phyloP scores from a whole-genome alignment of 345 rosid genomes.

The Linum trigynum region DNA sequence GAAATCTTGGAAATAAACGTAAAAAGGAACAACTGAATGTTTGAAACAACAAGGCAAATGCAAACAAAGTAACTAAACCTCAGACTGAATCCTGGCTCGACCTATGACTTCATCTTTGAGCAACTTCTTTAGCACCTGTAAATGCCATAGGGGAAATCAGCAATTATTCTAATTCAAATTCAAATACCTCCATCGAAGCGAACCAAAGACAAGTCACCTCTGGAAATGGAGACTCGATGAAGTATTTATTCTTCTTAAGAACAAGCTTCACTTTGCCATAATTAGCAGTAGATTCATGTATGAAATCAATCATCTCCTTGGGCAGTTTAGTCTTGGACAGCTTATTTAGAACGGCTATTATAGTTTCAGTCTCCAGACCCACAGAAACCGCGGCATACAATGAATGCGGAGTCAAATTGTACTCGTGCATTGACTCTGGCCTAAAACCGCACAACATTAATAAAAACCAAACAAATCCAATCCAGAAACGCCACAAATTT shows the following conservation, averaged over 20 bases:
- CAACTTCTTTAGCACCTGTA: slow-evolving; percentile 75
- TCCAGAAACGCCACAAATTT: neutral
- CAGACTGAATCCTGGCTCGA: slow-evolving; percentile 54
- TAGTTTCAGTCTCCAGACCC: slow-evolving; percentile 88
- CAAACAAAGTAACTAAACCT: slow-evolving; percentile 39
- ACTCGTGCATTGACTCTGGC: slow-evolving; percentile 99
- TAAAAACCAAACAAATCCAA: slow-evolving; percentile 2
- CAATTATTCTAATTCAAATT: neutral
- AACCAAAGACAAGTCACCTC: slow-evolving; percentile 43
- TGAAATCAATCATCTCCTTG: slow-evolving; percentile 75
- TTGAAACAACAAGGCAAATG: neutral
- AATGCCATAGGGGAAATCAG: slow-evolving; percentile 4
- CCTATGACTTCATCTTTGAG: slow-evolving; percentile 59
- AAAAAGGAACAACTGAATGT: neutral
- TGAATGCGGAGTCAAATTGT: slow-evolving; percentile 90
- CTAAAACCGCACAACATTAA: slow-evolving; percentile 22
- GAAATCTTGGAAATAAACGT: neutral
- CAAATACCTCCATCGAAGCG: slow-evolving; percentile 3
- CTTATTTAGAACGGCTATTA: slow-evolving; percentile 72
- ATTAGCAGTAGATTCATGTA: slow-evolving; percentile 81
- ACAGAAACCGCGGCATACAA: slow-evolving; percentile 94
- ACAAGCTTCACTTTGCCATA: slow-evolving; percentile 98
- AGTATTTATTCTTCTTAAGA: slow-evolving; percentile 79
- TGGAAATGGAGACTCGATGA: slow-evolving; percentile 86
- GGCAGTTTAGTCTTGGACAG: slow-evolving; percentile 92